Base-by-base conservation (phyloP, 345 rosid species). In the Citrus maxima region DNA sequence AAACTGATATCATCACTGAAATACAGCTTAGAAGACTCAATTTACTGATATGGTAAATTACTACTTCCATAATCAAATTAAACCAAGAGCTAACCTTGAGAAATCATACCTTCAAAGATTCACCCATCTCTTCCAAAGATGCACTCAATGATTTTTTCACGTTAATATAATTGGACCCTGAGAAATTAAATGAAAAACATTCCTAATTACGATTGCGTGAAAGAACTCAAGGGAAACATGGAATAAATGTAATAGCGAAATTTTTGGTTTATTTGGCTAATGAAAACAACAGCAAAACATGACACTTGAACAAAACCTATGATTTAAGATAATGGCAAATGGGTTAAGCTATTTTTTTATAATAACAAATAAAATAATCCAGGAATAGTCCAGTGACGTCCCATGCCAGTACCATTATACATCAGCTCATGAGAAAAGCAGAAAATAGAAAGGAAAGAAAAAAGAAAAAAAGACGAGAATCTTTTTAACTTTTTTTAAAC, bases 81-180 rank as follows among this genome's bases (percentile, higher is more conserved):
- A 24, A n/a, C 65, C 2, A 25, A 25, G 9, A 24, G 72, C 67
- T 14, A 54, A 16, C 16, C 42, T 28, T 9, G 10, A 58, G 6
- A 55, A 14, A 66, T 21, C 84, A 51, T 85, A 93, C 99, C 98
- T 86, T 87, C 83, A 90, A 62, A 60, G 87, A 89, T 73, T 84
- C 82, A 74, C 90, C 90, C 83, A 91, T 62, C 76, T 88, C 95
- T 75, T 81, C 74, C 34, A 82, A 78, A 77, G 89, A 82, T 80
- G 80, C 74, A 28, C 59, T 85, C 85, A 61, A 49, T 25, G 88
- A 75, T 78, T 84, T 90, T 68, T 83, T 76, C 58, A 32, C 30
- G 78, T 81, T 79, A 65, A 63, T 77, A 73, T 85, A 78, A 74
- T 74, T 84, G 70, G 85, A 84, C 72, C 87, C 99, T 95, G 87